A percentile compares a stretch with the other conserved stretches of the same genome.
Conservation (phyloP, 1,284 basidiomycete genomes). For the Pholiota adiposa region DNA sequence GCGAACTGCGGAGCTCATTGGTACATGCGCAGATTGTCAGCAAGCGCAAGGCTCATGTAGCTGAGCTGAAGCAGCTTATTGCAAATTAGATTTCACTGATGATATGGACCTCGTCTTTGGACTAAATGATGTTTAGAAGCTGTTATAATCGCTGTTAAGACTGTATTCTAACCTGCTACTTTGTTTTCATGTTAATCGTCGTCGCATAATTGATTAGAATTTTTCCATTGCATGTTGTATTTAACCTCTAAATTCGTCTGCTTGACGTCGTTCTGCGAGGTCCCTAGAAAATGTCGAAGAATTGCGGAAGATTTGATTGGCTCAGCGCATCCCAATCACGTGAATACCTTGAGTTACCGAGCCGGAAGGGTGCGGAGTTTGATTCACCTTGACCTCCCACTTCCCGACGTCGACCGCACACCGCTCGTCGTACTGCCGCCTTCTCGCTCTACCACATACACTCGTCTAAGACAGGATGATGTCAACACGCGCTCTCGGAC, state of each 20-base stretch:
- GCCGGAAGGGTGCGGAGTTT: constrained; percentile 22
- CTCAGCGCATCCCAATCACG: constrained; percentile 11
- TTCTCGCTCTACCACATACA: not conserved
- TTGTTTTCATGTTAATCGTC: too few species aligned
- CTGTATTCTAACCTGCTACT: too few species aligned
- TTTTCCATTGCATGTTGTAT: too few species aligned
- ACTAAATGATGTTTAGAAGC: too few species aligned
- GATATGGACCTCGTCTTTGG: too few species aligned
- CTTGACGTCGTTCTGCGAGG: too few species aligned
- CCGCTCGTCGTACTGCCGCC: constrained; percentile 9
- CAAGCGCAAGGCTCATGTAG: constrained; percentile 65
- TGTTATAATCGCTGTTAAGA: too few species aligned
- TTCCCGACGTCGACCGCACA: constrained; percentile 17
- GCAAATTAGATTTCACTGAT: constrained; percentile 4
- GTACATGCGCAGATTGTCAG: constrained; percentile 71
- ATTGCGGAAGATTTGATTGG: constrained; percentile 5
- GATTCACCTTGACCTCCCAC: constrained; percentile 9
- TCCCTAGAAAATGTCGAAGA: too few species aligned
- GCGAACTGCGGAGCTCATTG: constrained; percentile 70
- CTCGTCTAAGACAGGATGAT: constrained; percentile 29
- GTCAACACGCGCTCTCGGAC: constrained; percentile 42
- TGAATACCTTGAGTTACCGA: constrained; percentile 14
- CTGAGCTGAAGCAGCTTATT: constrained; percentile 46
- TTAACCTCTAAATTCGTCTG: too few species aligned
- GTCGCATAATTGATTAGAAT: too few species aligned